Conservation (phyloP, 495 filamentous ascomycete genomes). For the Aspergillus baeticus region DNA sequence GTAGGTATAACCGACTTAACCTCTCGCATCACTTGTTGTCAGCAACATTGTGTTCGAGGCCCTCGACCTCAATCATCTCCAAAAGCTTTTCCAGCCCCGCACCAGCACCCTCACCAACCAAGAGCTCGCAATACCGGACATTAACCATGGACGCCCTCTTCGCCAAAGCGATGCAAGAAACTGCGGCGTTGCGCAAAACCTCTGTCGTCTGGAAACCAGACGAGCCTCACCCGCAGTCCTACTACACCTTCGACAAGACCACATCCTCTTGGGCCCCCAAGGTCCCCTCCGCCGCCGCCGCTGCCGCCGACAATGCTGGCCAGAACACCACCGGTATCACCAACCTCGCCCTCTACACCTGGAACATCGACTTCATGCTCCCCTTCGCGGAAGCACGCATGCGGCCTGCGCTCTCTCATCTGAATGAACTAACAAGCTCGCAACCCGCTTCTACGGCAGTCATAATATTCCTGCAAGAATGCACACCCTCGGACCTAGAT, state of each 20-base stretch:
- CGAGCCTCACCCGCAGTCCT: not conserved
- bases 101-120: no score
- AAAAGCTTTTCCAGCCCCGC: no score
- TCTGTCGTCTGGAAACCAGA: constrained; percentile 1
- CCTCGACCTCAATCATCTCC: no score
- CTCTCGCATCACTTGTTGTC: not conserved
- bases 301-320: not conserved
- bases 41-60: no score
- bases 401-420: constrained; percentile 5
- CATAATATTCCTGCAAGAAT: constrained; percentile 14
- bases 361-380: constrained; percentile 16
- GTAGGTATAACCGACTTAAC: not conserved
- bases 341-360: constrained; percentile 8
- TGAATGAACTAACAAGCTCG: not conserved
- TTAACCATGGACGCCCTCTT: not conserved
- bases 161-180: not conserved
- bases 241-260: not conserved
- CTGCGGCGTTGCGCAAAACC: not conserved
- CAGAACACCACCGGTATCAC: not conserved
- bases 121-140: not conserved
- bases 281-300: not conserved
- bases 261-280: not conserved
- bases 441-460: not conserved
- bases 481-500: constrained; percentile 2
- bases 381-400: constrained; percentile 6